Conservation (phyloP, 768 basidiomycete genomes). For the Lepiota brunneoincarnata region DNA sequence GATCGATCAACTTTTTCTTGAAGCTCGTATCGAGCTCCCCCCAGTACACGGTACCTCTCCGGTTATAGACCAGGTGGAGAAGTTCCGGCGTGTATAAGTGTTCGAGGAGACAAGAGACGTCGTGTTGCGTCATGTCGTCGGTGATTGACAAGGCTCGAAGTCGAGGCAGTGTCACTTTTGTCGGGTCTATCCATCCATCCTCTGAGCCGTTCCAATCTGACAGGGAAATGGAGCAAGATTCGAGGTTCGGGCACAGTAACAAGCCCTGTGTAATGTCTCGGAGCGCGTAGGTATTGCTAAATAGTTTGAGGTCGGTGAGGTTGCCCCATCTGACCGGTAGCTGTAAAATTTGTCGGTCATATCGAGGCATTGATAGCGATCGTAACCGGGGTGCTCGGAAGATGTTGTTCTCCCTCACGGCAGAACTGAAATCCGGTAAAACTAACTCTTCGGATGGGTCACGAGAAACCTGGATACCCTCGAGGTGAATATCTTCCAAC, state of each 20-base stretch:
- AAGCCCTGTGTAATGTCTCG: background rate
- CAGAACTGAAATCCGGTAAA: background rate
- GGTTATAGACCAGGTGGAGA: background rate
- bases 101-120: background rate
- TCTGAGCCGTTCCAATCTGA: background rate
- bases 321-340: constrained; percentile 3
- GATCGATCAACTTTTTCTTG: background rate
- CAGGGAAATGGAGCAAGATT: background rate
- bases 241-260: background rate
- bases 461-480: background rate
- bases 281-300: background rate
- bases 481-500: constrained; percentile 1
- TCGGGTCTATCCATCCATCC: background rate
- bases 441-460: background rate
- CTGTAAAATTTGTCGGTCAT: background rate
- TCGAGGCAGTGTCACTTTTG: background rate
- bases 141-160: background rate
- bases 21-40: background rate
- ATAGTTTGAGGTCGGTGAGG: constrained; percentile 1
- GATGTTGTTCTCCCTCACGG: background rate
- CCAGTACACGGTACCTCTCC: no score
- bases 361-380: background rate
- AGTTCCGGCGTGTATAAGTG: background rate
- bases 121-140: background rate
- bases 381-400: background rate